Evolutionary conservation across 306 rosid species (phyloP).

Genomic region (Dalbergia cultrata): DNA sequence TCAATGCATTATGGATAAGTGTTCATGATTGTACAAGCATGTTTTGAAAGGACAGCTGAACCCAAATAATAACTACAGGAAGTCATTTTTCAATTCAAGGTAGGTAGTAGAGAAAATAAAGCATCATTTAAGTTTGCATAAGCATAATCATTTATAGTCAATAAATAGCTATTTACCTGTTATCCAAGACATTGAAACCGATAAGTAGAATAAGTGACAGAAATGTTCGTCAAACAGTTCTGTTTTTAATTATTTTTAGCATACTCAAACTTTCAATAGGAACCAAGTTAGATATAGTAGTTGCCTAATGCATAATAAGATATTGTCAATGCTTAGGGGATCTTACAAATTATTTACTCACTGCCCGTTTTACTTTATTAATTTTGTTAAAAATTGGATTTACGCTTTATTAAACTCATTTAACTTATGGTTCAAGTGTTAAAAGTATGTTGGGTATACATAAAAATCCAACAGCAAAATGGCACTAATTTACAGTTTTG

Average conservation of each 20-base stretch:
- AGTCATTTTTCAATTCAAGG: conserved; percentile 15
- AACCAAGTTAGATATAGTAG: not conserved
- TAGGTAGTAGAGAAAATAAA: conserved; percentile 28
- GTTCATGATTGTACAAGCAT: conserved; percentile 30
- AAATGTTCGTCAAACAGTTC: conserved; percentile 1
- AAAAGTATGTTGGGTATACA: conserved; percentile 11
- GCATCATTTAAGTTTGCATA: conserved; percentile 40
- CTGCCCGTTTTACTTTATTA: conserved; percentile 4
- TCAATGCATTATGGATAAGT: conserved; percentile 22
- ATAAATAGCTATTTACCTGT: conserved; percentile 25
- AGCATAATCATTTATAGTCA: conserved; percentile 23
- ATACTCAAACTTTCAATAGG: not conserved
- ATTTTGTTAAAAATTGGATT: conserved; percentile 26
- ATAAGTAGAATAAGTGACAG: conserved; percentile 10
- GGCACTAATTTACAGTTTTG: conserved; percentile 32
- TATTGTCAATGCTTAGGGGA: not conserved
- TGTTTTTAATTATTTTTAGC: conserved; percentile 1
- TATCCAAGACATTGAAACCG: conserved; percentile 9
- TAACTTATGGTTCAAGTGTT: conserved; percentile 1
- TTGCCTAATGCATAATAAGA: conserved; percentile 16
- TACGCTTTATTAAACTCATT: conserved; percentile 28
- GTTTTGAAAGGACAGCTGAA: conserved; percentile 29
- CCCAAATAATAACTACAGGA: conserved; percentile 24
- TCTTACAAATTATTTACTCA: not conserved
- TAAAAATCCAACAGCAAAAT: conserved; percentile 30